Evolutionary conservation across 768 basidiomycete genomes (phyloP).

Genomic region (Tricholomella constricta): DNA sequence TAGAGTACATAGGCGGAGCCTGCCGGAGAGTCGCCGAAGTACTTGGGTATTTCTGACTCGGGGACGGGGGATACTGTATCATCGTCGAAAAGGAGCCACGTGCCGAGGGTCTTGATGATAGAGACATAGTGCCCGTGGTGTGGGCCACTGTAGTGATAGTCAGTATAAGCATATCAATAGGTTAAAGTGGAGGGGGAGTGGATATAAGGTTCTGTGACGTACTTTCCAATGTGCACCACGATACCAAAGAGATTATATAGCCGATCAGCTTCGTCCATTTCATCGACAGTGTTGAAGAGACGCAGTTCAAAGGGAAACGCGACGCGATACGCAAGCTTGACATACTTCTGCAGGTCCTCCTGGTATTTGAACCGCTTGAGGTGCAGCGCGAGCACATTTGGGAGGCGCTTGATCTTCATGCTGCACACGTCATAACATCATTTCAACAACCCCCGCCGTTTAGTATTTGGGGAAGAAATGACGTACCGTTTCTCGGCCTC

Average conservation of each 20-base stretch:
- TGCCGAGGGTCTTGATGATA: slow-evolving; percentile 81
- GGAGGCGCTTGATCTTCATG: slow-evolving; percentile 98
- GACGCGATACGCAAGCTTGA: slow-evolving; percentile 95
- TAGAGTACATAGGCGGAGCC: slow-evolving; percentile 97
- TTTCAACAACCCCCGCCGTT: too few relatives aligned
- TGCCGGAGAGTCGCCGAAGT: slow-evolving; percentile 87
- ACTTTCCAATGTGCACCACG: slow-evolving; percentile 99
- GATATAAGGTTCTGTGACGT: slow-evolving; percentile 33
- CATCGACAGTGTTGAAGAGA: slow-evolving; percentile 96
- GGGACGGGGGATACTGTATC: slow-evolving; percentile 87
- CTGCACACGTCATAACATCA: slow-evolving; percentile 40
- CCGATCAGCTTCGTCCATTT: slow-evolving; percentile 87
- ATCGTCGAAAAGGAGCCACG: slow-evolving; percentile 96
- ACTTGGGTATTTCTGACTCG: slow-evolving; percentile 88
- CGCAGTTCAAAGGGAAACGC: slow-evolving; percentile 95
- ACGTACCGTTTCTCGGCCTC: slow-evolving; percentile 96
- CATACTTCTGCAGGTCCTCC: slow-evolving; percentile 85
- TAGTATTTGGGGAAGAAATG: neutral
- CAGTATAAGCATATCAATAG: neutral
- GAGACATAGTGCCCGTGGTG: slow-evolving; percentile 98
- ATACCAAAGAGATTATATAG: slow-evolving; percentile 95
- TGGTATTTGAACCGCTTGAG: slow-evolving; percentile 99
- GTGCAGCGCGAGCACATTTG: slow-evolving; percentile 93
- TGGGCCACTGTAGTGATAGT: slow-evolving; percentile 67
- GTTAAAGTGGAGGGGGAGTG: neutral